Evolutionary conservation across 352 stramenopile species (phyloP), one percentile per base, ranked within the genome.

Genomic region (Phytophthora brassicae): DNA sequence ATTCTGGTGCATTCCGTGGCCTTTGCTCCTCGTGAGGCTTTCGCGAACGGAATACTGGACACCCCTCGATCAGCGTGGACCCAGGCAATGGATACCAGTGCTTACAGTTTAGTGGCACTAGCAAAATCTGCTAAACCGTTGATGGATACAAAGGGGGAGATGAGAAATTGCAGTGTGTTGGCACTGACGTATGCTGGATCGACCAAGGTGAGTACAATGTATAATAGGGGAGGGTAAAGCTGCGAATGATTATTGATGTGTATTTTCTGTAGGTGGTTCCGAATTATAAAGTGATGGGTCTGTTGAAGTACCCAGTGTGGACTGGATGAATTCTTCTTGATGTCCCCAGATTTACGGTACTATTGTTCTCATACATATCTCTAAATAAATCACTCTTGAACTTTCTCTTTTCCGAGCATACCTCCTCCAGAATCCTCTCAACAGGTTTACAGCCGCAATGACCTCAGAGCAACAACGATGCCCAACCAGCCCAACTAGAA

Each of bases 221-320:
- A 38, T n/a, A 1, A 6, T 31, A 29, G 16, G 14, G 8, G 22
- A 9, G 28, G 26, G 8, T 23, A 4, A 45, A 23, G 44, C 53
- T 36, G 14, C n/a, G n/a, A n/a, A 13, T 48, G 16, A 59, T n/a
- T 55, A 17, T 31, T 52, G 28, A 54, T 89, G 62, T 2, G n/a
- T 42, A 22, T 12, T 22, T 42, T 42, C 20, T 42, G n/a, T 14
- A 72, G 64, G 87, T 95, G 33, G 79, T 97, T 36, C 90, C 86
- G 12, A 90, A 83, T 46, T 98, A 98, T 75, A 93, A 96, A 59
- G 71, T 94, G 16, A 98, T 98, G 92, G 92, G 92, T 5, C 90
- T 90, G 5, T 89, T 88, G 16, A 97, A 98, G 58, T n/a, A n/a
- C n/a, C n/a, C n/a, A n/a, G n/a, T n/a, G n/a, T n/a, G n/a, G n/a